phyloP scores from a whole-genome alignment of 2,329 filamentous ascomycete species.

The Scorias spongiosa region DNA sequence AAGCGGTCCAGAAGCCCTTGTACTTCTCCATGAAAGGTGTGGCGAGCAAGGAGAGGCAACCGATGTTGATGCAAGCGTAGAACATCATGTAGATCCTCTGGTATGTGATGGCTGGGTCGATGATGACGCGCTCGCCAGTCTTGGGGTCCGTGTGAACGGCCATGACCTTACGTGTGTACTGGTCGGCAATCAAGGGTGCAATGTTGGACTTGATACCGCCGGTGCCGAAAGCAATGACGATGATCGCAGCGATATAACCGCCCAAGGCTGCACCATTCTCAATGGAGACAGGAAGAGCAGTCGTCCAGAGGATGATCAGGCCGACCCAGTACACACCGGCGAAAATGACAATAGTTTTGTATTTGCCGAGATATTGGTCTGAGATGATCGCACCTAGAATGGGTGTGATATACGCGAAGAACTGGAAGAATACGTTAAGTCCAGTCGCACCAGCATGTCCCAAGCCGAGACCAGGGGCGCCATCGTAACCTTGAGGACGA shows the following conservation, averaged over 20 bases:
- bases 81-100: constrained; percentile 45
- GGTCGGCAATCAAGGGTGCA: constrained; percentile 33
- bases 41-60: constrained; percentile 51
- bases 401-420: constrained; percentile 34
- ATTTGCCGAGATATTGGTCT: constrained; percentile 55
- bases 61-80: constrained; percentile 59
- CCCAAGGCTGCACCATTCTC: constrained; percentile 43
- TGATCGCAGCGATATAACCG: constrained; percentile 47
- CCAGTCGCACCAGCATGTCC: constrained; percentile 28
- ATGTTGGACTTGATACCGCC: constrained; percentile 76
- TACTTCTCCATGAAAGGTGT: constrained; percentile 54
- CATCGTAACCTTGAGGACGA: constrained; percentile 22
- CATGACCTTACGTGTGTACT: constrained; percentile 27
- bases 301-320: constrained; percentile 49
- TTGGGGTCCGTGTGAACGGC: constrained; percentile 24
- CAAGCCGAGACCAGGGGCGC: constrained; percentile 26
- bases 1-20: constrained; percentile 52
- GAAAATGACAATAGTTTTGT: constrained; percentile 54
- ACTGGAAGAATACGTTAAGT: constrained; percentile 33
- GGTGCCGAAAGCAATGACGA: constrained; percentile 59
- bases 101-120: constrained; percentile 33
- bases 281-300: constrained; percentile 49
- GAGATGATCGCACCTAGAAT: constrained; percentile 37
- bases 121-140: constrained; percentile 30
- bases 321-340: constrained; percentile 49